Evolutionary conservation across 2,329 filamentous ascomycete genomes (phyloP), one percentile per base, ranked within the genome.

Genomic region (Cryphonectria parasitica): DNA sequence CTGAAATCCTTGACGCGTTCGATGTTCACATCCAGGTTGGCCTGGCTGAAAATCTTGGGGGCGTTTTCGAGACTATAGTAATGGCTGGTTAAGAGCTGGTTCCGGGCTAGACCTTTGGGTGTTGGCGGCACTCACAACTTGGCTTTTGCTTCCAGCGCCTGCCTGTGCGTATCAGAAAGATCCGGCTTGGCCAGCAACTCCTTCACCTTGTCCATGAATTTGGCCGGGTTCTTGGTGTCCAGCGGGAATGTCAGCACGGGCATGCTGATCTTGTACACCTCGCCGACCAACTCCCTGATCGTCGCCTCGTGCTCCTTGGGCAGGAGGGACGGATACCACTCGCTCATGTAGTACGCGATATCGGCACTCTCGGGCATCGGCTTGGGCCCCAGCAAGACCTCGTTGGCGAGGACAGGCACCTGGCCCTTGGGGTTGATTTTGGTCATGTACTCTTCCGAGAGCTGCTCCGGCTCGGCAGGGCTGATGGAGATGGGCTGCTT

Each of bases 371-470:
- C 39, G 17, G 43, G 28, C 63, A 64, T 45, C 25, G 43, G 19
- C 58, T 39, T 39, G 25, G 56, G 56, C 8, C 56, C 56, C 15
- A 61, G 31, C 19, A 61, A 1, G 19, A 19, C 22, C 58, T 39
- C 58, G 58, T 61, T 61, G 41, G 41, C 17, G 41, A 64, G 63
- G 28, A 43, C 25, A 13, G 63, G 63, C 2, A 64, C 63, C 8
- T 31, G n/a, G 25, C 63, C 63, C 63, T 49, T 64, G 63, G 63
- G 43, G 63, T 64, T 64, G 63, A 64, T 19, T n/a, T 52, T 52
- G n/a, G 63, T 64, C 41, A 64, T 13, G 63, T 64, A 64, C 41
- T 25, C 15, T 28, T 64, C 63, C 6, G 13, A 13, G 5, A 64
- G 17, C n/a, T 64, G 63, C 43, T 64, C 13, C n/a, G 63, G 63